Base-by-base conservation (phyloP, 139 green algal species). In the Nannochloris sp. region DNA sequence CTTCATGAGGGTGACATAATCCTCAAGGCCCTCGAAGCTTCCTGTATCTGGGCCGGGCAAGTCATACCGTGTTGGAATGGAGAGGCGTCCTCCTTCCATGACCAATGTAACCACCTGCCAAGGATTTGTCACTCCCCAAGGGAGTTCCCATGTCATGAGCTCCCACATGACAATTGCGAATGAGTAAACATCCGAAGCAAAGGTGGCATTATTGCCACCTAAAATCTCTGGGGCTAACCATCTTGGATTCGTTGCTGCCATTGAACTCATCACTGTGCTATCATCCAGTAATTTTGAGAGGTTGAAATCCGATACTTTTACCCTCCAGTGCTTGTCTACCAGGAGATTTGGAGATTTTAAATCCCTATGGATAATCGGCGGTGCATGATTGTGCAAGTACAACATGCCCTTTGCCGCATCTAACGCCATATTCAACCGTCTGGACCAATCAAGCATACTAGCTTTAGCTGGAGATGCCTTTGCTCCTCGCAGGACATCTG, bases 91-190 rank as follows among this genome's bases (percentile, higher is more conserved):
- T 43, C 80, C 74, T 31, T 84, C 72, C 4, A 64, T 83, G 29
- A 89, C 80, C 2, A 83, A 72, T 12, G 67, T 77, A 48, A 86
- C 81, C 59, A 92, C 78, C 71, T 87, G 80, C 78, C 79, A 87
- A 25, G 80, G 73, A 36, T 74, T 74, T 44, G 59, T 70, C 25
- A 70, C 49, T 37, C 74, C 66, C 71, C 84, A 95, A 4, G 88
- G 88, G 69, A 90, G 76, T 64, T 87, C 75, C 88, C 85, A 95
- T 18, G 88, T 94, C 34, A 93, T 67, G 74, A 93, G 44, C 75
- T 83, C 76, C 76, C 76, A 83, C 70, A 85, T 68, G 57, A 82
- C 73, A 48, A 86, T 68, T 34, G 70, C 80, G 57, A 81, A 86
- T 27, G 65, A 70, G 61, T 85, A 86, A 19, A 86, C 75, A 63